These are phyloP conservation scores for Penicillium verhagenii DNA, from an alignment of 495 filamentous ascomycete genomes.

Conservation along the genomic window DNA sequence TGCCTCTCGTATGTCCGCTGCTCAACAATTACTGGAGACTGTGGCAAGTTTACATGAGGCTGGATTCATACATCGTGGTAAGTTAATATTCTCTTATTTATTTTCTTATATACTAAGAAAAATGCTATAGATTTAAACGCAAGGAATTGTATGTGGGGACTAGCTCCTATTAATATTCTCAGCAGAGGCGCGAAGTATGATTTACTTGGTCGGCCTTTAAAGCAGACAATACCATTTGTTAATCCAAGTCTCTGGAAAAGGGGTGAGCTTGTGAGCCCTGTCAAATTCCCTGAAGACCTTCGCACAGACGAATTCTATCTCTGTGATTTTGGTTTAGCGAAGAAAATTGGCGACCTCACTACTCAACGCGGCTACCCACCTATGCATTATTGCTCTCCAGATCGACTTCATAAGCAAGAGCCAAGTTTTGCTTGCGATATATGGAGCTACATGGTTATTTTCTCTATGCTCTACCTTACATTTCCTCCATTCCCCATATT, in stretches of 20 bases:
- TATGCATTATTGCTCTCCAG: slow-evolving; percentile 15
- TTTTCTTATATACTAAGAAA: slow-evolving; percentile 7
- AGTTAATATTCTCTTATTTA: slow-evolving; percentile 1
- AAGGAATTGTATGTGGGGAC: slow-evolving; percentile 24
- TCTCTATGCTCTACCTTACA: slow-evolving; percentile 14
- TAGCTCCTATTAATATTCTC: slow-evolving; percentile 17
- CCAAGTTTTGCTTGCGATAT: slow-evolving; percentile 18
- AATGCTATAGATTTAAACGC: slow-evolving; percentile 27
- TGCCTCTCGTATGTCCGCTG: slow-evolving; percentile 29
- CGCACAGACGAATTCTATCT: slow-evolving; percentile 49
- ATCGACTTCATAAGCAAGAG: slow-evolving; percentile 13
- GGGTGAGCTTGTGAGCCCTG: slow-evolving; percentile 20
- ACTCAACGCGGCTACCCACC: slow-evolving; percentile 13
- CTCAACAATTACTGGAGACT: slow-evolving; percentile 27
- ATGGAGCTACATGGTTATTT: slow-evolving; percentile 16
- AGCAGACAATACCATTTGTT: slow-evolving; percentile 17
- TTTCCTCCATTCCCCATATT: slow-evolving; percentile 13
- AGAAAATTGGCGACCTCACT: slow-evolving; percentile 14
- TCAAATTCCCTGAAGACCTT: slow-evolving; percentile 11
- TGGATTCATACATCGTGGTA: slow-evolving; percentile 25
- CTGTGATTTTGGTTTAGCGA: slow-evolving; percentile 49
- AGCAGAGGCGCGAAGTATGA: slow-evolving; percentile 21
- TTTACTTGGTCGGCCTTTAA: slow-evolving; percentile 25
- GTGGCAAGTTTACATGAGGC: slow-evolving; percentile 26
- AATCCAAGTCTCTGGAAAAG: slow-evolving; percentile 17